Conservation (phyloP, 257 asterid genomes). For the Solanum dulcamara region DNA sequence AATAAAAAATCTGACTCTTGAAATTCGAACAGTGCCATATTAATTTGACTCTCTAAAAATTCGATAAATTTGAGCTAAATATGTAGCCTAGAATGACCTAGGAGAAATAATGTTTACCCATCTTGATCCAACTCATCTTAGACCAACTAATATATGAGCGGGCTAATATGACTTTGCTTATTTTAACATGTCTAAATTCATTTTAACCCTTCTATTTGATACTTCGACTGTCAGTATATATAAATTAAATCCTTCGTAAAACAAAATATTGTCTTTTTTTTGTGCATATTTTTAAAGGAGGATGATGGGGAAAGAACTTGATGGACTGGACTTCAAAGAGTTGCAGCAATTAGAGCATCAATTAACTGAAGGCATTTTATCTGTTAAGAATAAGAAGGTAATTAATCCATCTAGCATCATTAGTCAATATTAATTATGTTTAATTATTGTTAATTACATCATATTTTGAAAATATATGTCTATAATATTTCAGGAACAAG, state of each 20-base stretch:
- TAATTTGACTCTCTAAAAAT: background rate
- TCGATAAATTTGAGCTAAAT: background rate
- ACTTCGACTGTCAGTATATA: background rate
- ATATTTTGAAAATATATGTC: background rate
- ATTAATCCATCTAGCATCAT: background rate
- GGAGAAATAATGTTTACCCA: background rate
- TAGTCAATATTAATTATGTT: background rate
- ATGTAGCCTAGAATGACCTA: background rate
- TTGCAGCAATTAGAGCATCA: slow-evolving; percentile 59
- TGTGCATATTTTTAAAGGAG: slow-evolving; percentile 20
- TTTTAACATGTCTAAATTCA: background rate
- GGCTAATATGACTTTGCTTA: background rate
- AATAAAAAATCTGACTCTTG: background rate
- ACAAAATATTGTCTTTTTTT: background rate
- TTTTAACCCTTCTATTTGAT: background rate
- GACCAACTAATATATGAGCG: background rate
- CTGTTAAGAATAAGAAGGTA: slow-evolving; percentile 64
- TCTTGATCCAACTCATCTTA: background rate
- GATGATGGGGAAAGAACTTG: slow-evolving; percentile 72
- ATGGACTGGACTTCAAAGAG: slow-evolving; percentile 44
- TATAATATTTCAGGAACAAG: slow-evolving; percentile 39
- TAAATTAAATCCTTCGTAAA: background rate
- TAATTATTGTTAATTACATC: background rate
- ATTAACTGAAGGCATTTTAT: slow-evolving; percentile 48
- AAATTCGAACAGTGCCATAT: background rate